Evolutionary conservation across 2,329 filamentous ascomycete genomes (phyloP).

Genomic region (Penicillium sp.): DNA sequence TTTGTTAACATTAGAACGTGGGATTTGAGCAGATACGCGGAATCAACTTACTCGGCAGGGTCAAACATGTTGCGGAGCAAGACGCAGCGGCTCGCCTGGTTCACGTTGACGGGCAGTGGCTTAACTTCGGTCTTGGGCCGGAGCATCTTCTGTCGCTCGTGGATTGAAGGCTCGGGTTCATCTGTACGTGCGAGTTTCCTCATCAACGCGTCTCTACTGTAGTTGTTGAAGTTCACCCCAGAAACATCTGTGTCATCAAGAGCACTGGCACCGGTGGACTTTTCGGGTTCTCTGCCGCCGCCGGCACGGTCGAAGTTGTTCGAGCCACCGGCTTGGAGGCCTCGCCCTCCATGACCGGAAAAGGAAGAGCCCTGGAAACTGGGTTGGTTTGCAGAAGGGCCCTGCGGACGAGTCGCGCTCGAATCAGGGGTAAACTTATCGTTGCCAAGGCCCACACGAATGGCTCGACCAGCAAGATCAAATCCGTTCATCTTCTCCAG

Average conservation of each 20-base stretch:
- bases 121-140: constrained; percentile 79
- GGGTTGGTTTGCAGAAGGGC: constrained; percentile 63
- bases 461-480: constrained; percentile 93
- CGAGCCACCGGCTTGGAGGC: constrained; percentile 71
- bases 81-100: constrained; percentile 90
- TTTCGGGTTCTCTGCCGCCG: constrained; percentile 83
- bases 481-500: constrained; percentile 99
- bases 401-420: constrained; percentile 89
- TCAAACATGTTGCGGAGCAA: constrained; percentile 96
- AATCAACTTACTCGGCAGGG: constrained; percentile 73
- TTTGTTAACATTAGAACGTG: constrained; percentile 31
- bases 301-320: constrained; percentile 86
- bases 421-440: constrained; percentile 99
- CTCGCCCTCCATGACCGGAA: constrained; percentile 84
- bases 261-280: constrained; percentile 84
- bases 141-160: constrained; percentile 68
- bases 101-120: constrained; percentile 78
- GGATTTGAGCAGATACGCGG: background rate
- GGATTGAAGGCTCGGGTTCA: constrained; percentile 62
- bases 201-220: constrained; percentile 98
- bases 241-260: constrained; percentile 96
- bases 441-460: constrained; percentile 97
- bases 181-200: constrained; percentile 95
- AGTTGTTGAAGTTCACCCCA: constrained; percentile 99
- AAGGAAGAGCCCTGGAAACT: constrained; percentile 87